Evolutionary conservation across 306 rosid genomes (phyloP).

Genomic region (Inga oerstediana): DNA sequence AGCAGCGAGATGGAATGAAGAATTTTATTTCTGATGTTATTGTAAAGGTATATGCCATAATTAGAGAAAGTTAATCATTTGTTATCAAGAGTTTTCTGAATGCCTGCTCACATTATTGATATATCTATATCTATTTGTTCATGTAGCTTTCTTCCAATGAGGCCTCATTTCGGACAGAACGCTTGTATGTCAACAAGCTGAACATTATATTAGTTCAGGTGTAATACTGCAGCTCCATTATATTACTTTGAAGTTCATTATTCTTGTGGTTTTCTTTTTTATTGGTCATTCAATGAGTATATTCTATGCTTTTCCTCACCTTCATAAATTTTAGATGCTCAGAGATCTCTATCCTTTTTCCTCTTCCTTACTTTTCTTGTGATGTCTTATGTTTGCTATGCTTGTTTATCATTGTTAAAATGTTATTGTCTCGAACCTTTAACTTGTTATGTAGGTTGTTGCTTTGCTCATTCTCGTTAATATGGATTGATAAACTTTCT

Average conservation of each 20-base stretch:
- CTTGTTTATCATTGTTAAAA: conserved; percentile 12
- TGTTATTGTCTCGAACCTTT: not conserved
- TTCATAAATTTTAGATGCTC: not conserved
- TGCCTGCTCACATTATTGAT: conserved; percentile 20
- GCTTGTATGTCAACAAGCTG: conserved; percentile 97
- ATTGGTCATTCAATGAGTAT: not conserved
- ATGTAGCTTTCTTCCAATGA: conserved; percentile 84
- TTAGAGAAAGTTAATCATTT: conserved; percentile 12
- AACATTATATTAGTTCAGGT: conserved; percentile 98
- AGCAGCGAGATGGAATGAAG: conserved; percentile 99
- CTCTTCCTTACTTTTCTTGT: not conserved
- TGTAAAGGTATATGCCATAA: conserved; percentile 65
- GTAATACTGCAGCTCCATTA: conserved; percentile 13
- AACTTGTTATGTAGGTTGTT: conserved; percentile 8
- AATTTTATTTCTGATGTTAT: conserved; percentile 95
- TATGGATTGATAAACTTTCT: conserved; percentile 13
- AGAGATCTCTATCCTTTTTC: not conserved
- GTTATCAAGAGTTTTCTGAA: conserved; percentile 4
- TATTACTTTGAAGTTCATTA: not conserved
- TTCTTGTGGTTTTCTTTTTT: not conserved
- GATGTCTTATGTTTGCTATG: not conserved
- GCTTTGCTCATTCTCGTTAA: not conserved
- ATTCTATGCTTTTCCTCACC: not conserved
- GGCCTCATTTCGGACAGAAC: conserved; percentile 80
- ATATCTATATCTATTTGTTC: not conserved